Evolutionary conservation across 2,329 filamentous ascomycete species (phyloP), one percentile per base, ranked within the genome.

Genomic region (Aspergillus proliferans): DNA sequence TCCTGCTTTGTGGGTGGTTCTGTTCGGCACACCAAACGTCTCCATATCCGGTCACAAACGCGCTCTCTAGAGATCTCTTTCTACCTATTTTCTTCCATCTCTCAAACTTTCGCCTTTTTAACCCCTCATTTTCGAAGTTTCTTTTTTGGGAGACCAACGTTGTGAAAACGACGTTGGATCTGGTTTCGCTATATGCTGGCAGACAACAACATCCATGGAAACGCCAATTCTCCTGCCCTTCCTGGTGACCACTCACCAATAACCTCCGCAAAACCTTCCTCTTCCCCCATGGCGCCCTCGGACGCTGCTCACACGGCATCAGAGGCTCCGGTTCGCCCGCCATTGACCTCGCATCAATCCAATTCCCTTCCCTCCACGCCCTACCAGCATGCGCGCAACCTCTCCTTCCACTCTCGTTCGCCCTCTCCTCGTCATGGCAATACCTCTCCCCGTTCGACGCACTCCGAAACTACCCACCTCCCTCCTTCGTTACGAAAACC

Each of bases 281-380:
- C 26, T 53, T 63, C n/a, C 34, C 69, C 60, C 52, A 72, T 72
- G 71, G 61, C 68, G 40, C 53, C 65, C 53, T 60, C 65, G 54
- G 56, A 60, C 55, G 61, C 68, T 52, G 15, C 38, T 40, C 38
- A 12, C 5, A 59, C 63, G 55, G 62, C 64, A 43, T 49, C 69
- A 47, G 62, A 68, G 55, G 56, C 64, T 47, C 57, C 63, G 59
- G 56, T 72, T 65, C 71, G 78, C 56, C 72, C 76, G 51, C 71
- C 78, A 54, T 70, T 81, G 56, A 71, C 71, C 50, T 79, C 76
- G 43, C 82, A 83, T 46, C 82, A 94, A 65, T 94, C 92, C 21
- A 95, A 80, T 66, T 97, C 92, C 7, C 88, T 96, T 44, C 92
- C 92, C 1, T 94, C 92, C 1, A 97, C 92, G 3, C 93, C 92